These are phyloP conservation scores for Neurospora sp. DNA, from an alignment of 495 filamentous ascomycete genomes.

Conservation along the genomic window DNA sequence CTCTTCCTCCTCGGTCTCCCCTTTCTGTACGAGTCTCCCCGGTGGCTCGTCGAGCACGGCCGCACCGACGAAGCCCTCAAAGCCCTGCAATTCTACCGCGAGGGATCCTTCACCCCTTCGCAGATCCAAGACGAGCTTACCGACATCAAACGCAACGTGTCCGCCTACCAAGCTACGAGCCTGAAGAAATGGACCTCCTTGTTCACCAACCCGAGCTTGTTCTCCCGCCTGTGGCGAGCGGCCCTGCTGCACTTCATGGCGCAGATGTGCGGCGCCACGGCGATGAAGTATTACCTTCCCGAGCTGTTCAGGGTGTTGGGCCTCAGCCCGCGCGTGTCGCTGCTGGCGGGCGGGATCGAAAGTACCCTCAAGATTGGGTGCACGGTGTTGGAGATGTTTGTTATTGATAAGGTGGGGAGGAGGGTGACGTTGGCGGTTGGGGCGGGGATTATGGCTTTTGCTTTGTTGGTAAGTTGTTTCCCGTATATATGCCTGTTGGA, in stretches of 20 bases:
- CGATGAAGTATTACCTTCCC: slow-evolving; percentile 47
- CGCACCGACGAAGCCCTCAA: slow-evolving; percentile 24
- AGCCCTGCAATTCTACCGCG: slow-evolving; percentile 34
- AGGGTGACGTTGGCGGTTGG: slow-evolving; percentile 33
- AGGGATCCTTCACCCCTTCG: slow-evolving; percentile 25
- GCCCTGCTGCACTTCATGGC: slow-evolving; percentile 43
- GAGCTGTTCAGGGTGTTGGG: slow-evolving; percentile 37
- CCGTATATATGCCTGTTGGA: neutral
- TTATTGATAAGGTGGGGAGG: slow-evolving; percentile 39
- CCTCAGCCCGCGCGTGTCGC: slow-evolving; percentile 29
- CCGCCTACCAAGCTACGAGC: slow-evolving; percentile 15
- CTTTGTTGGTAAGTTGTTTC: slow-evolving; percentile 31
- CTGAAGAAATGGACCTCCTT: slow-evolving; percentile 24
- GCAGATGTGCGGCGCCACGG: slow-evolving; percentile 43
- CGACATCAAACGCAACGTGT: slow-evolving; percentile 28
- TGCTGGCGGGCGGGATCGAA: slow-evolving; percentile 41
- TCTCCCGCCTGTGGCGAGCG: slow-evolving; percentile 34
- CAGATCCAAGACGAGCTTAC: slow-evolving; percentile 27
- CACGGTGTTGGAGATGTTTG: slow-evolving; percentile 37
- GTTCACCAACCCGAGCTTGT: slow-evolving; percentile 29
- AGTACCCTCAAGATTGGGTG: slow-evolving; percentile 41
- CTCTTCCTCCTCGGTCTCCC: slow-evolving; percentile 36
- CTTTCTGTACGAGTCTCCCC: slow-evolving; percentile 40
- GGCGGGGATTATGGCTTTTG: slow-evolving; percentile 34
- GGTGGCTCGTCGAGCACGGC: slow-evolving; percentile 40